These are phyloP conservation scores for Fraxinus anomala DNA, from an alignment of 257 asterid species.

Conservation along the genomic window DNA sequence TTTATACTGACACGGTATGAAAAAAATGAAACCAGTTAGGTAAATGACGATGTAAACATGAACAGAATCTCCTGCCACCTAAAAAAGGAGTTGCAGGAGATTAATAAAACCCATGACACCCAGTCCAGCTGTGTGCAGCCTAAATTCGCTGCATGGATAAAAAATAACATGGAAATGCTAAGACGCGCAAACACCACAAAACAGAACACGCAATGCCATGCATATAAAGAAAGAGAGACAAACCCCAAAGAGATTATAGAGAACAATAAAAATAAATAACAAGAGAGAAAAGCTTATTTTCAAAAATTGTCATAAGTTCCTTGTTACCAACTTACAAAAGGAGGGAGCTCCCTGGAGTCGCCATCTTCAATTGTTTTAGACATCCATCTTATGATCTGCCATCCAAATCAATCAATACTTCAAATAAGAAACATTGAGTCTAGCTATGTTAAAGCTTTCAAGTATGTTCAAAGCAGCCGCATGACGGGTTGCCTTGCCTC, in stretches of 20 bases:
- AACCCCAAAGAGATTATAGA: neutral
- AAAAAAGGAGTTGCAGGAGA: neutral
- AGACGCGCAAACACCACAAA: neutral
- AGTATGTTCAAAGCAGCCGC: neutral
- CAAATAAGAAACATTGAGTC: neutral
- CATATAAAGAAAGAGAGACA: neutral
- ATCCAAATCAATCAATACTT: conserved; percentile 26
- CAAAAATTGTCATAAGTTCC: neutral
- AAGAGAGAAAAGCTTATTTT: neutral
- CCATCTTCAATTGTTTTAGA: conserved; percentile 84
- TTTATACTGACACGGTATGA: neutral
- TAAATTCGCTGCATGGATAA: neutral
- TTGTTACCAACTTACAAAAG: conserved; percentile 69
- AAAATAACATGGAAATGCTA: neutral
- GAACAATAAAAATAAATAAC: neutral
- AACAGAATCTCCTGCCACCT: neutral
- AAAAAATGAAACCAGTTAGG: neutral
- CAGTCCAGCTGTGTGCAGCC: neutral
- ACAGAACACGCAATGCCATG: neutral
- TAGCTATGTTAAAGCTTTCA: conserved; percentile 12
- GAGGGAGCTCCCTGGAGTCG: conserved; percentile 81
- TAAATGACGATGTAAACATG: neutral
- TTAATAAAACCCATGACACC: neutral
- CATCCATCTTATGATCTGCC: conserved; percentile 82
- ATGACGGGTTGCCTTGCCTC: neutral